phyloP scores from a whole-genome alignment of 352 stramenopile species.

The Phytophthora tubulina region DNA sequence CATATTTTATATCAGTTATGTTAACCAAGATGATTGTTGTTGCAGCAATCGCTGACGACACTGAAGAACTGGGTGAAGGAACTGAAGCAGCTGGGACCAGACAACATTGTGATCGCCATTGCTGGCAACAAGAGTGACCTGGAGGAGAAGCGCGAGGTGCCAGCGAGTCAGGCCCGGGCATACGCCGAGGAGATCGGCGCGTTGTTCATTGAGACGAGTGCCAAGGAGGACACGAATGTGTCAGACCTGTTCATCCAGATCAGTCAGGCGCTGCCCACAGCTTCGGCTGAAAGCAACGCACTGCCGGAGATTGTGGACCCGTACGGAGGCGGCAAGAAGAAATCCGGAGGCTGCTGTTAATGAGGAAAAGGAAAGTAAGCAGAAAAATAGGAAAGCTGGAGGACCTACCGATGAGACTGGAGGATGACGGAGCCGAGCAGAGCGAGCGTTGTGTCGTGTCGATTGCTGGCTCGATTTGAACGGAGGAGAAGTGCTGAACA shows the following conservation, averaged over 20 bases:
- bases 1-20: not conserved
- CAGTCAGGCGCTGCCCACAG: constrained; percentile 82
- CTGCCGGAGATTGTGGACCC: constrained; percentile 88
- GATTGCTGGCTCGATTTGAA: constrained; percentile 17
- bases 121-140: constrained; percentile 96
- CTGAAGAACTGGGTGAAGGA: constrained; percentile 97
- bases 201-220: constrained; percentile 95
- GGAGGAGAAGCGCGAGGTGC: constrained; percentile 91
- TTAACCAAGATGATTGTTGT: constrained; percentile 2
- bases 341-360: constrained; percentile 84
- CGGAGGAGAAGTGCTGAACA: constrained; percentile 35
- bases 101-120: constrained; percentile 97
- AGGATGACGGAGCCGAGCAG: constrained; percentile 8
- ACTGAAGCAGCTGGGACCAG: constrained; percentile 91
- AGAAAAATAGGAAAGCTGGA: constrained; percentile 18
- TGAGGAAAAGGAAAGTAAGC: not conserved
- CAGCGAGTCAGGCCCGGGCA: constrained; percentile 81
- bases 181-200: constrained; percentile 95
- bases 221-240: constrained; percentile 95
- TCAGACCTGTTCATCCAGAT: constrained; percentile 94
- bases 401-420: constrained; percentile 11
- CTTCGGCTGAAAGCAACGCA: constrained; percentile 81
- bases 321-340: constrained; percentile 87
- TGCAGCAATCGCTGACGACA: constrained; percentile 91
- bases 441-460: constrained; percentile 8